phyloP scores from a whole-genome alignment of 1,284 basidiomycete species.

The Boletus sp. region DNA sequence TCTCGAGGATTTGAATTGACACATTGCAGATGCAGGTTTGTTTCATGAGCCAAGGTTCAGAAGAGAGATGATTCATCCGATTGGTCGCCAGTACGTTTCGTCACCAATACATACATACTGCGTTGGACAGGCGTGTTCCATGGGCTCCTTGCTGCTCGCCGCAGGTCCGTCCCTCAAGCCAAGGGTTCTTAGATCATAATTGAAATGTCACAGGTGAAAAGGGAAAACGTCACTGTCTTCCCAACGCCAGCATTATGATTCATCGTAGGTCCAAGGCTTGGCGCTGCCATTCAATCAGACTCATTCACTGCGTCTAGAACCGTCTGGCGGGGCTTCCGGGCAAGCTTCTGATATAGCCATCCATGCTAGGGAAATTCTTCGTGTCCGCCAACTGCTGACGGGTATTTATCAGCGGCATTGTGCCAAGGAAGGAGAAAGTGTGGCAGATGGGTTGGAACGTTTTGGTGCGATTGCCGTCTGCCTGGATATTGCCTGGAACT shows the following conservation, averaged over 20 bases:
- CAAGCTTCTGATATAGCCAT: slow-evolving; percentile 94
- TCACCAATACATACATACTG: slow-evolving; percentile 94
- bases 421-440: slow-evolving; percentile 57
- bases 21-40: slow-evolving; percentile 68
- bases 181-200: slow-evolving; percentile 11
- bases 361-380: slow-evolving; percentile 89
- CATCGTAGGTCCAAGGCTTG: slow-evolving; percentile 64
- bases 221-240: slow-evolving; percentile 85
- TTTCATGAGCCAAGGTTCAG: slow-evolving; percentile 7
- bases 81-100: slow-evolving; percentile 70
- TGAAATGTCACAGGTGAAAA: slow-evolving; percentile 52
- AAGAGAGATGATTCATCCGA: slow-evolving; percentile 16
- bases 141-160: slow-evolving; percentile 87
- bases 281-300: slow-evolving; percentile 12
- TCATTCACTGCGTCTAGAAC: slow-evolving; percentile 52
- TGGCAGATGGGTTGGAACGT: slow-evolving; percentile 60
- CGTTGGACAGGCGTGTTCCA: slow-evolving; percentile 87
- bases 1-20: slow-evolving; percentile 21
- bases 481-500: slow-evolving; percentile 13
- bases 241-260: slow-evolving; percentile 94
- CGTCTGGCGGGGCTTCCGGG: slow-evolving; percentile 89
- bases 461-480: slow-evolving; percentile 59
- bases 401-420: slow-evolving; percentile 84
- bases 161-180: slow-evolving; percentile 48
- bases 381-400: slow-evolving; percentile 77